Conservation (phyloP, 495 filamentous ascomycete species). For the Sabuloglossum arenarium region DNA sequence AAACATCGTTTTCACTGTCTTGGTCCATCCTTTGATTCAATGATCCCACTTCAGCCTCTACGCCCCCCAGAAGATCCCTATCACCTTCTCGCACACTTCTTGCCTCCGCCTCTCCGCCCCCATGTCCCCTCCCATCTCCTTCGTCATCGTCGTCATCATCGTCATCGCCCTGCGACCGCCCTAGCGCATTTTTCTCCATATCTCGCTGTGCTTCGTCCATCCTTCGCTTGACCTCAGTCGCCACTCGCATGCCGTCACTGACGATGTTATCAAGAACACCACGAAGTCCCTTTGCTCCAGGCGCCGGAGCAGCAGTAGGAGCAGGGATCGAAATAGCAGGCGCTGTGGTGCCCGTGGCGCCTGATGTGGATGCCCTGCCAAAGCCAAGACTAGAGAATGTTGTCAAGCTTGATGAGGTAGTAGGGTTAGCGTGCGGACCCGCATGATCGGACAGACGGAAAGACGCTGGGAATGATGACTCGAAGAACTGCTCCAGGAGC, state of each 20-base stretch:
- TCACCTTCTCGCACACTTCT: constrained; percentile 36
- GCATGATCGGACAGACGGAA: constrained; percentile 37
- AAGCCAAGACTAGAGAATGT: constrained; percentile 56
- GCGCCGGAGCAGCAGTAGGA: constrained; percentile 30
- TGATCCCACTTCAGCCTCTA: constrained; percentile 50
- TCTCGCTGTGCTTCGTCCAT: constrained; percentile 89
- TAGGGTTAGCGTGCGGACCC: constrained; percentile 19
- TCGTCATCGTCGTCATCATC: constrained; percentile 47
- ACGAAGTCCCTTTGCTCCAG: constrained; percentile 57
- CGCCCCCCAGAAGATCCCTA: constrained; percentile 46
- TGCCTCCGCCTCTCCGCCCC: constrained; percentile 35
- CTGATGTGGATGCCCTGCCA: constrained; percentile 18
- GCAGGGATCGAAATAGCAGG: constrained; percentile 14
- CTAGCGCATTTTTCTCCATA: constrained; percentile 53
- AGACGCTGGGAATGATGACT: constrained; percentile 53
- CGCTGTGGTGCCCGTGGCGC: constrained; percentile 10
- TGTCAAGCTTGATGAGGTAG: constrained; percentile 51
- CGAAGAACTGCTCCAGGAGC: constrained; percentile 87
- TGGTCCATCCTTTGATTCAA: constrained; percentile 17
- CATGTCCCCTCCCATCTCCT: constrained; percentile 18
- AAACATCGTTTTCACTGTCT: background rate
- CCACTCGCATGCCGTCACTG: constrained; percentile 87
- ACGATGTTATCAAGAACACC: constrained; percentile 95
- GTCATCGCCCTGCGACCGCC: constrained; percentile 46
- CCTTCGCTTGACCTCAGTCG: constrained; percentile 66